phyloP scores from a whole-genome alignment of 2,329 filamentous ascomycete species.

The Onygena corvina region DNA sequence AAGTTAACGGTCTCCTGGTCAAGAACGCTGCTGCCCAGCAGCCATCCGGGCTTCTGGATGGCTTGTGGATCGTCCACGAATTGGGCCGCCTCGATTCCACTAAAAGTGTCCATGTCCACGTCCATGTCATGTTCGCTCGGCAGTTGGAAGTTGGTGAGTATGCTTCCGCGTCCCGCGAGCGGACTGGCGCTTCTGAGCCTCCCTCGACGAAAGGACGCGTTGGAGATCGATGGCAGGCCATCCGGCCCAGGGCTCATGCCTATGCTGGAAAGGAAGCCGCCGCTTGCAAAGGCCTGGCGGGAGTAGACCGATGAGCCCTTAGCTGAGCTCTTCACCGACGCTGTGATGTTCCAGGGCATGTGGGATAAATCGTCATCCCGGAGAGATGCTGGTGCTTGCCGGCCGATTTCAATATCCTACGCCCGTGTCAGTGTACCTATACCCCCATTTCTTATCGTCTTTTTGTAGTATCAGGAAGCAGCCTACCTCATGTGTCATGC shows the following conservation, averaged over 20 bases:
- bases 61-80: slow-evolving; percentile 17
- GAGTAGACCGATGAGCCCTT: slow-evolving; percentile 29
- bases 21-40: slow-evolving; percentile 41
- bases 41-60: slow-evolving; percentile 32
- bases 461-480: not conserved
- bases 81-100: slow-evolving; percentile 18
- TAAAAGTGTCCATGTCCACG: slow-evolving; percentile 13
- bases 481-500: slow-evolving; percentile 9
- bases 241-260: slow-evolving; percentile 20
- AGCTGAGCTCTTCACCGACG: slow-evolving; percentile 43
- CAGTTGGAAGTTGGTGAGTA: not conserved
- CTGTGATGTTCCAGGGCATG: slow-evolving; percentile 58
- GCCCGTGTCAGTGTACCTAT: not conserved
- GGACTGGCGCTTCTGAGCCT: slow-evolving; percentile 50
- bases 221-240: slow-evolving; percentile 9
- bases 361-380: slow-evolving; percentile 53
- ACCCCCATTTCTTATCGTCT: not conserved
- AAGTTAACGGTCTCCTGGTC: slow-evolving; percentile 53
- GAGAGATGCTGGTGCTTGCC: slow-evolving; percentile 54
- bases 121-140: slow-evolving; percentile 12
- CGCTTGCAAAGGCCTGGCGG: slow-evolving; percentile 21
- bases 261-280: slow-evolving; percentile 21
- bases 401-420: slow-evolving; percentile 53
- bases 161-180: slow-evolving; percentile 41
- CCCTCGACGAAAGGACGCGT: slow-evolving; percentile 27